A percentile compares a stretch with the other conserved stretches of the same genome.
These are phyloP conservation scores for Petunia secreta DNA, from an alignment of 257 asterid species.

Conservation along the genomic window DNA sequence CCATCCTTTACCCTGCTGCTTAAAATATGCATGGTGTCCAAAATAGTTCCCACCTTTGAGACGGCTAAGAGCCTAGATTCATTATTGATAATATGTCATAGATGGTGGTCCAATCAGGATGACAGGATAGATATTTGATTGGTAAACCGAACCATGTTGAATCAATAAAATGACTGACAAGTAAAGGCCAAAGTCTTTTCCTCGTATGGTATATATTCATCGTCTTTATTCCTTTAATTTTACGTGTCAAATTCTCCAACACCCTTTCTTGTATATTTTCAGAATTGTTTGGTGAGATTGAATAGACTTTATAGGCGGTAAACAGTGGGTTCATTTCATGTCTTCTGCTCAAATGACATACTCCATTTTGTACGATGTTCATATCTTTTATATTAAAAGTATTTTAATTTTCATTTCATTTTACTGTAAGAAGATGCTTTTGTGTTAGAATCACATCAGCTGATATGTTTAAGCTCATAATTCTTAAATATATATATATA, in stretches of 20 bases:
- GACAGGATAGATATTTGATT: background rate
- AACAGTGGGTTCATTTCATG: constrained; percentile 4
- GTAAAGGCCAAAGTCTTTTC: background rate
- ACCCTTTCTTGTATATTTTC: background rate
- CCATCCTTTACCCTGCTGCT: too few species aligned
- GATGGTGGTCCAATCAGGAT: constrained; percentile 20
- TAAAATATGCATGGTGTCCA: background rate
- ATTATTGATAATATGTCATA: constrained; percentile 2
- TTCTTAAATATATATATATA: too few species aligned
- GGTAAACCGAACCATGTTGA: constrained; percentile 9
- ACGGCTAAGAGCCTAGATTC: background rate
- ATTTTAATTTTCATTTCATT: too few species aligned
- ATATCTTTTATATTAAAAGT: too few species aligned
- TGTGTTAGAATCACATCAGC: too few species aligned
- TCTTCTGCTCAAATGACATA: background rate
- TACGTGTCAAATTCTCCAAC: constrained; percentile 11
- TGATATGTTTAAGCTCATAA: too few species aligned
- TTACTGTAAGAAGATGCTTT: too few species aligned
- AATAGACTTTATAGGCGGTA: background rate
- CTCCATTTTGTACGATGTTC: too few species aligned
- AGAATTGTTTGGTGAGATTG: background rate
- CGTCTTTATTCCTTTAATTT: constrained; percentile 2
- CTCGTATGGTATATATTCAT: background rate
- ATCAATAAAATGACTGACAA: background rate
- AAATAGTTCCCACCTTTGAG: background rate